Conservation (phyloP, 2,329 filamentous ascomycete species). For the Diplodia mutila region DNA sequence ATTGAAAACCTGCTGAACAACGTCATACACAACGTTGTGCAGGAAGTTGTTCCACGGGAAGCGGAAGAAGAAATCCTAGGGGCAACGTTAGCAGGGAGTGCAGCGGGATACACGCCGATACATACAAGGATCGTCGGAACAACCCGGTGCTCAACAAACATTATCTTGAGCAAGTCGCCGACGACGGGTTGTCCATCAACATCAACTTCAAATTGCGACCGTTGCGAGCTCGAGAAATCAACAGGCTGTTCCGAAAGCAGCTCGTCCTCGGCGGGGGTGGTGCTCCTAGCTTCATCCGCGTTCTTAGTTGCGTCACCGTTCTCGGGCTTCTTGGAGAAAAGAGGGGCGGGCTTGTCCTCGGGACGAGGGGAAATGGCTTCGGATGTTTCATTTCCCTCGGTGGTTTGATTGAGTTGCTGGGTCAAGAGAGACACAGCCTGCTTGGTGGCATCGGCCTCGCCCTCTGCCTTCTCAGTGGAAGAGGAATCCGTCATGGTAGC, state of each 20-base stretch:
- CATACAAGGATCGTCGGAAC: slow-evolving; percentile 93
- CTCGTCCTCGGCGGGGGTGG: slow-evolving; percentile 43
- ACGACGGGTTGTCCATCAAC: slow-evolving; percentile 76
- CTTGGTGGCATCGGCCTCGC: slow-evolving; percentile 35
- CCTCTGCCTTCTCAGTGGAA: slow-evolving; percentile 26
- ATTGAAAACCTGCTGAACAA: slow-evolving; percentile 98
- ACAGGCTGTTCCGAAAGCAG: slow-evolving; percentile 40
- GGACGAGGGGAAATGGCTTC: slow-evolving; percentile 58
- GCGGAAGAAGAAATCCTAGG: slow-evolving; percentile 91
- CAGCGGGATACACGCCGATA: slow-evolving; percentile 28
- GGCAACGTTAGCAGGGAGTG: neutral
- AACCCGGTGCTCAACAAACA: slow-evolving; percentile 92
- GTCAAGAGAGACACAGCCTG: slow-evolving; percentile 44
- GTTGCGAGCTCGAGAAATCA: slow-evolving; percentile 29
- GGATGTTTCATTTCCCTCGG: slow-evolving; percentile 35
- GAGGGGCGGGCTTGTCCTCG: slow-evolving; percentile 70
- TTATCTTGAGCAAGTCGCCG: slow-evolving; percentile 91
- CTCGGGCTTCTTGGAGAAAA: slow-evolving; percentile 56
- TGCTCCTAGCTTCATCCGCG: slow-evolving; percentile 34
- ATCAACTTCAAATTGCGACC: slow-evolving; percentile 59
- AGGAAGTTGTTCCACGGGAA: slow-evolving; percentile 99
- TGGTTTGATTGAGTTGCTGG: slow-evolving; percentile 45
- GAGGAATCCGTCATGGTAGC: slow-evolving; percentile 28
- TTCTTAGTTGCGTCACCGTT: slow-evolving; percentile 33
- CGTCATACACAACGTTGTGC: slow-evolving; percentile 98